A percentile compares a stretch with the other conserved stretches of the same genome.
phyloP scores from a whole-genome alignment of 345 rosid genomes.

The Conringia planisiliqua region DNA sequence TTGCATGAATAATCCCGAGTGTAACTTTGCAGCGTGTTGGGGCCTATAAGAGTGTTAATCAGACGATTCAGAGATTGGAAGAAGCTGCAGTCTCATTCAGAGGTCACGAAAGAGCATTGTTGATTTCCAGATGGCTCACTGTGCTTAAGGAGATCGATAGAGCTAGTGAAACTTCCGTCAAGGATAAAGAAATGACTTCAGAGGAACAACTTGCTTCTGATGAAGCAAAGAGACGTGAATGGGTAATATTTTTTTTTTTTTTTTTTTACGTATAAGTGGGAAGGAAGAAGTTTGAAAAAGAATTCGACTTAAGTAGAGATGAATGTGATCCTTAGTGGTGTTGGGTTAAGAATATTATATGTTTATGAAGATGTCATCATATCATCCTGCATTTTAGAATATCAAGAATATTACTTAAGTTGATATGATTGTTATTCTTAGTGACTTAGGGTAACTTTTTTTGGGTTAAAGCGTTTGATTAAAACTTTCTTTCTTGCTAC shows the following conservation, averaged over 20 bases:
- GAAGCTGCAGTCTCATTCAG: conserved; percentile 76
- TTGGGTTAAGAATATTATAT: neutral
- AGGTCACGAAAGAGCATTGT: conserved; percentile 70
- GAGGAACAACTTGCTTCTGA: conserved; percentile 48
- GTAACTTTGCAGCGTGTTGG: conserved; percentile 50
- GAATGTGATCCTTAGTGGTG: neutral
- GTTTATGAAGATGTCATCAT: neutral
- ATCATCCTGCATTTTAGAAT: neutral
- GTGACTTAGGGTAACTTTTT: neutral
- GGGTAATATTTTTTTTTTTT: conserved; percentile 38
- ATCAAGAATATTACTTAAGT: neutral
- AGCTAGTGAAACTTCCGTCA: conserved; percentile 33
- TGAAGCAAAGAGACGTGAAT: conserved; percentile 48
- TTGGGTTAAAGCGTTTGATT: neutral
- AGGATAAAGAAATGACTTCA: conserved; percentile 40
- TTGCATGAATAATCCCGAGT: conserved; percentile 8
- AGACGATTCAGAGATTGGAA: conserved; percentile 78
- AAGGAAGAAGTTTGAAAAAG: neutral
- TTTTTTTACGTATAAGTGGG: neutral
- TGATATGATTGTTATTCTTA: neutral
- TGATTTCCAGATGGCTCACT: conserved; percentile 73
- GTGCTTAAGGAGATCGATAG: conserved; percentile 73
- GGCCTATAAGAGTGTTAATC: conserved; percentile 58
- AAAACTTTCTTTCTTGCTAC: neutral
- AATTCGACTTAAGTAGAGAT: neutral